These are phyloP conservation scores for Aspergillus alliaceus DNA, from an alignment of 2,329 filamentous ascomycete species.

Conservation along the genomic window DNA sequence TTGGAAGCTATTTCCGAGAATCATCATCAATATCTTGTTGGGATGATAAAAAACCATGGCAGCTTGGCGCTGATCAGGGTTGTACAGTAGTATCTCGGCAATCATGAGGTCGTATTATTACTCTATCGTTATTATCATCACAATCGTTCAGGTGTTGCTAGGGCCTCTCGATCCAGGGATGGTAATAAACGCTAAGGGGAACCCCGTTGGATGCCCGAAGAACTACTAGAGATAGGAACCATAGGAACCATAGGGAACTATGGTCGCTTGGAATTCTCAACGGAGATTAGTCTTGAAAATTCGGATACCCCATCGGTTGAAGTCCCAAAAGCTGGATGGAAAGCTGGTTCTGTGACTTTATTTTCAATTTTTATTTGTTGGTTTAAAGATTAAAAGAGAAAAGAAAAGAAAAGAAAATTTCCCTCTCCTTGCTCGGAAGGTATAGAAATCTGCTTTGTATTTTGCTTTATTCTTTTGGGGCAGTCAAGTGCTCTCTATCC, in stretches of 20 bases:
- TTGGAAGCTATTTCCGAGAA: background rate
- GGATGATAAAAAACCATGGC: background rate
- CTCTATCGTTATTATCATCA: background rate
- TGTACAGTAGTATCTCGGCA: background rate
- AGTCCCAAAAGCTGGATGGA: background rate
- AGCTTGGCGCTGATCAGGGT: background rate
- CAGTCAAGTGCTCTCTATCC: no score
- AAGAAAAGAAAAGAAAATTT: no score
- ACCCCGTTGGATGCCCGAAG: constrained; percentile 8
- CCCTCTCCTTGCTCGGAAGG: background rate
- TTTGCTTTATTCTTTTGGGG: no score
- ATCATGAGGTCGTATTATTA: constrained; percentile 1
- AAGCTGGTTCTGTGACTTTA: background rate
- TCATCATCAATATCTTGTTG: background rate
- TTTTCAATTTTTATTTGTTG: background rate
- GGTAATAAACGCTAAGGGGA: background rate
- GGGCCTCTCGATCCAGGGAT: constrained; percentile 4
- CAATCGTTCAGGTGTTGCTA: background rate
- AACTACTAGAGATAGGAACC: constrained; percentile 4
- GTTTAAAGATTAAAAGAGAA: no score
- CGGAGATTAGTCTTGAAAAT: constrained; percentile 1
- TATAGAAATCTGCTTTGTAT: background rate
- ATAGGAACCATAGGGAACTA: constrained; percentile 1
- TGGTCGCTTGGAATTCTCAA: constrained; percentile 6
- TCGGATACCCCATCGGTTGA: background rate